Evolutionary conservation across 176 grass and related monocot species (phyloP).

Genomic region (Pontederia paniculata): DNA sequence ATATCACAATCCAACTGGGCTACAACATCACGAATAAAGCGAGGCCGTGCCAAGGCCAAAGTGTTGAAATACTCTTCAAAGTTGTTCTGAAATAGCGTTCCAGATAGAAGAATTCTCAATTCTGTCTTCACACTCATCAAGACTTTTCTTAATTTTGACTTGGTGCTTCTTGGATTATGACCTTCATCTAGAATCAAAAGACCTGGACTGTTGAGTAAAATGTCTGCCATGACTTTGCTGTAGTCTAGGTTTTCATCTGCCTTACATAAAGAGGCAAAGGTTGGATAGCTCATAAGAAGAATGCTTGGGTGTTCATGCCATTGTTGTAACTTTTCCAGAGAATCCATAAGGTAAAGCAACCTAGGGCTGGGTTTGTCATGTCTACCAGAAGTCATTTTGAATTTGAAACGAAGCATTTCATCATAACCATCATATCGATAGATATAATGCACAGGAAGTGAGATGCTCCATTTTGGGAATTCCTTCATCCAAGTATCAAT

Average conservation of each 20-base stretch:
- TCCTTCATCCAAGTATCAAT: slow-evolving; percentile 61
- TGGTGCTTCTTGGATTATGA: slow-evolving; percentile 65
- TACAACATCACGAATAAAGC: slow-evolving; percentile 61
- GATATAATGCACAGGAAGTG: slow-evolving; percentile 63
- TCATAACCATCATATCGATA: slow-evolving; percentile 37
- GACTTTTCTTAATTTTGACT: slow-evolving; percentile 41
- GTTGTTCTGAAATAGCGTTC: slow-evolving; percentile 80
- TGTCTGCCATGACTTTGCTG: slow-evolving; percentile 18
- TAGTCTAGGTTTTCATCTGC: slow-evolving; percentile 37
- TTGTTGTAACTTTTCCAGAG: slow-evolving; percentile 38
- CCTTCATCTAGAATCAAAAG: slow-evolving; percentile 77
- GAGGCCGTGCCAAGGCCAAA: slow-evolving; percentile 47
- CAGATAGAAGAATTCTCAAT: slow-evolving; percentile 60
- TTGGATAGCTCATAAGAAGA: slow-evolving; percentile 64
- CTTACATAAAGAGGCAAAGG: slow-evolving; percentile 27
- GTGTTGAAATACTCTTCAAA: slow-evolving; percentile 65
- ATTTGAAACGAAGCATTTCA: slow-evolving; percentile 14
- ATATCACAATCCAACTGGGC: slow-evolving; percentile 24
- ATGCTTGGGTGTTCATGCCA: slow-evolving; percentile 58
- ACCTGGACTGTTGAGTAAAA: slow-evolving; percentile 43
- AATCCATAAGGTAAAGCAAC: too few species aligned
- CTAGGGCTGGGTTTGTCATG: not conserved
- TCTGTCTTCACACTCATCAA: slow-evolving; percentile 35
- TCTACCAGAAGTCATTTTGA: slow-evolving; percentile 14
- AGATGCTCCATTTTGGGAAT: slow-evolving; percentile 59